Base-by-base conservation (phyloP, 1,139 yeast genomes). In the Candida mesenterica region DNA sequence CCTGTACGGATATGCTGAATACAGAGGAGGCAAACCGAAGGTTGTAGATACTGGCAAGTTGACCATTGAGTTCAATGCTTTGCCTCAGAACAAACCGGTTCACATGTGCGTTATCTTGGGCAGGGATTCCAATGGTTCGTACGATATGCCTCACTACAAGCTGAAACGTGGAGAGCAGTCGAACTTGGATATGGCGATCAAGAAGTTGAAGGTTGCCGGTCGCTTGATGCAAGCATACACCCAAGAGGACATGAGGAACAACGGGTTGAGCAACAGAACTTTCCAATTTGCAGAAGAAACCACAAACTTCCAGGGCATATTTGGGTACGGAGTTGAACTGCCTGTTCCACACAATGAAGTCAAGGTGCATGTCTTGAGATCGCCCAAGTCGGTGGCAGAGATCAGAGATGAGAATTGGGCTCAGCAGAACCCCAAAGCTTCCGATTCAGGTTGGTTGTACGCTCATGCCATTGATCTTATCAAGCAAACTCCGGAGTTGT, bases 181-280 rank as follows among this genome's bases (percentile, higher is more conserved):
- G 42, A 77, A 72, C n/a, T 53, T 90, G 16, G 82, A 82, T 13
- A 60, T 80, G n/a, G 97, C 97, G 0, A 65, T 87, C 15, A 68
- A 70, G 45, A 89, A 87, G 55, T 57, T 92, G 46, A 78, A 95
- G 49, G 77, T 88, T 42, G 97, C 90, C 5, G 96, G 87, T 3
- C 71, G 96, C 50, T 58, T 92, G 58, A 88, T 89, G 96, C 90
- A 88, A 51, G 96, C 97, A 1, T 90, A 78, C 55, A 90, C 97
- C 1, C 82, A 82, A 47, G 97, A 92, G 48, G 97, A 90, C 54
- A 88, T 92, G 96, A 62, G 80, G 39, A 65, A 81, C 27, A 73
- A 75, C 36, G 94, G 95, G 0, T 76, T 87, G 50, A 95, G 96
- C 18, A 79, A 83, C 45, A 65, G 97, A 40, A 72, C 85, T 4